Base-by-base conservation (phyloP, 768 basidiomycete genomes). In the Suillus discolor region DNA sequence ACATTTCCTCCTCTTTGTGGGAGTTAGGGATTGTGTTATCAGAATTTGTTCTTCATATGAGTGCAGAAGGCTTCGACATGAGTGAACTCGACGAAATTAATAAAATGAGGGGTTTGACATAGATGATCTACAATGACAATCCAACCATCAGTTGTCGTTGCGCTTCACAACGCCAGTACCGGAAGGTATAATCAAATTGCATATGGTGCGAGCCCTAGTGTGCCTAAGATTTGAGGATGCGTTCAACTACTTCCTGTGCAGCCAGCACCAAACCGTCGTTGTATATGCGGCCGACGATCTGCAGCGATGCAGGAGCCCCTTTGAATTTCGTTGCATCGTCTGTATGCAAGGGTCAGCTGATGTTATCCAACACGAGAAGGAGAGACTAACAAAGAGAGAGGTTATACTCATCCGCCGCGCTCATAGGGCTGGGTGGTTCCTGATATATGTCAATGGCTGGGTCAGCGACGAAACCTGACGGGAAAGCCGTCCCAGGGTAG, bases 401-500 rank as follows among this genome's bases (percentile, higher is more conserved):
- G 36, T 74, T 70, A 42, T 66, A 72, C 6, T 65, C 66, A 39
- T 74, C 74, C 3, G 74, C 74, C 12, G 69, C 65, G 25, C 73
- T 62, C 53, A 71, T 42, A 5, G 65, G 61, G 9, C 41, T 60
- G 28, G 62, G 62, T 41, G 16, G 34, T 6, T 72, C 57, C 47
- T 69, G 53, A 31, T 64, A 16, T 31, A 62, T n/a, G 38, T 79
- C 78, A 6, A 74, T 20, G 5, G 68, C 6, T 41, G 11, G 36
- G 15, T 51, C 44, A 45, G 39, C 65, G 36, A 4, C 16, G 28
- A 68, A 63, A 16, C 80, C 79, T 28, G 77, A 77, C 6, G 82
- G 81, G 71, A 82, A 79, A 9, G 78, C 77, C 9, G 73, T 75
- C 11, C 73, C 75, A 7, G 81, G 75, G 62, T 80, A 81, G 68